Evolutionary conservation across 257 asterid species (phyloP).

Genomic region (Solanum lignicaule): DNA sequence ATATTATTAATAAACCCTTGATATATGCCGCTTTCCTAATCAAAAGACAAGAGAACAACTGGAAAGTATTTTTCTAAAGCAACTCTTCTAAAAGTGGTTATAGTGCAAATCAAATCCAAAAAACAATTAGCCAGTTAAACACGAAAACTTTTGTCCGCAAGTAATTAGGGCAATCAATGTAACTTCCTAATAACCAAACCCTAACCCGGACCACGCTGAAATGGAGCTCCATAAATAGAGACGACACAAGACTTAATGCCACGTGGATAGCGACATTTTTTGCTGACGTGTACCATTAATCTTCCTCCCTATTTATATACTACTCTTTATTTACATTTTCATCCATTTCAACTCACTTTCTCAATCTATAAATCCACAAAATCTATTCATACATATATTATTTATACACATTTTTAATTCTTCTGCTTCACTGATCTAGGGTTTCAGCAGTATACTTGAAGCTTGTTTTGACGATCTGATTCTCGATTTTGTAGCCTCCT

Average conservation of each 20-base stretch:
- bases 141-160: not conserved
- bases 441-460: not conserved
- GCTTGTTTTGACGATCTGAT: not conserved
- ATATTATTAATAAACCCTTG: accelerated
- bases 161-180: not conserved
- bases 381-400: not conserved
- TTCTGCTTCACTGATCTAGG: not conserved
- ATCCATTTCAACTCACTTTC: not conserved
- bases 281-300: not conserved
- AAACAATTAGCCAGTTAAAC: not conserved
- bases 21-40: too few relatives aligned
- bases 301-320: not conserved
- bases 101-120: not conserved
- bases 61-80: too few relatives aligned
- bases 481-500: not conserved
- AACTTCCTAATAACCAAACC: not conserved
- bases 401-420: not conserved
- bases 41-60: not conserved
- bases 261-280: not conserved
- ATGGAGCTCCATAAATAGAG: not conserved
- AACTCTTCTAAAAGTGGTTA: not conserved
- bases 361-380: not conserved
- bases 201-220: not conserved
- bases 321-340: not conserved
- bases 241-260: not conserved